Evolutionary conservation across 257 asterid genomes (phyloP), one percentile per base, ranked within the genome.

Genomic region (Rauvolfia tetraphylla): DNA sequence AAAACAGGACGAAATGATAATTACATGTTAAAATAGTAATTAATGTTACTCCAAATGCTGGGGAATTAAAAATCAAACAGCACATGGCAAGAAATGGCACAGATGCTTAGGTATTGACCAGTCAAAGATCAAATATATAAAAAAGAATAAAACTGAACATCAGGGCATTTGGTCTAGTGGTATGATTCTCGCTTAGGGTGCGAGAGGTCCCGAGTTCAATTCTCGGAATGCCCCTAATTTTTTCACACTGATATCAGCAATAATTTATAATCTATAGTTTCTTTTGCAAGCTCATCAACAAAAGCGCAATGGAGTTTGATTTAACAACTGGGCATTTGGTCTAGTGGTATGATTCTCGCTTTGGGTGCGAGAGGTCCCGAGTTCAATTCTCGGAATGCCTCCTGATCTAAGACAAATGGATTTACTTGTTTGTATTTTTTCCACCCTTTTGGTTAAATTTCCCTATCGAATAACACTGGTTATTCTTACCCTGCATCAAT

Each of bases 131-230:
- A n/a, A n/a, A n/a, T n/a, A n/a, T n/a, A n/a, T n/a, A n/a, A n/a
- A n/a, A n/a, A n/a, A n/a, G n/a, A n/a, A 54, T 29, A 23, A 22
- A 20, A 54, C 11, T 23, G 22, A 54, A 6, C n/a, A 54, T 3
- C 61, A 36, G 90, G 95, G 95, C 91, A 90, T 90, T 90, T 90
- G 93, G 90, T 90, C 91, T 90, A 88, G 91, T 88, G 92, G 93
- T 81, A 86, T 88, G 91, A 88, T 90, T 90, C 93, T 90, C 88
- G 89, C 94, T 89, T 87, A 88, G 90, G 91, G 96, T 91, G 93
- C 91, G 89, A 89, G 96, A 89, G 94, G 94, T 89, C 88, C 90
- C 87, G 90, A 89, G 92, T 90, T 90, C 94, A 87, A 90, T 90
- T 87, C 90, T 87, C 90, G 90, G 89, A 89, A 87, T 89, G 93